Base-by-base conservation (phyloP, 1,139 yeast genomes). In the Geotrichum candidum region DNA sequence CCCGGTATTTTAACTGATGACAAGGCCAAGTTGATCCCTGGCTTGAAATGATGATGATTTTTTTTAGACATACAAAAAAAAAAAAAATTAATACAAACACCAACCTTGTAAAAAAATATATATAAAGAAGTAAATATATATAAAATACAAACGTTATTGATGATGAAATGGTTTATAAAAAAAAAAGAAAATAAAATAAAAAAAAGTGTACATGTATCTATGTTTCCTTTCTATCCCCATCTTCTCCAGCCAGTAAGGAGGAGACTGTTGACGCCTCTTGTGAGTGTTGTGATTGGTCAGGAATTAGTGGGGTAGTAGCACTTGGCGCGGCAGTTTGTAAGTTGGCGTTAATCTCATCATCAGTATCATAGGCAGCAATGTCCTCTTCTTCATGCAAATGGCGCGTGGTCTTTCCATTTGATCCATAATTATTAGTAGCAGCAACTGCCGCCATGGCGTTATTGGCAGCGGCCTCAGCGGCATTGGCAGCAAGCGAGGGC, bases 1-100 rank as follows among this genome's bases (percentile, higher is more conserved):
- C 77, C 77, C 3, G 72, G 74, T 51, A 67, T 69, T 7, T 65
- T 72, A 63, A 70, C 74, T 54, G 66, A 70, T 3, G 70, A 71
- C 59, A 67, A 71, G 55, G 69, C 69, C 46, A 65, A 68, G 52
- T 57, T 71, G 56, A 68, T 70, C 45, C 72, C 72, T 13, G 72
- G 72, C 10, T 60, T 69, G 57, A 68, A 68, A 58, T 59, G 53
- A 48, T 53, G 50, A 46, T 27, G 45, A 53, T 18, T 51, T 25
- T 29, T 29, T 29, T 51, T 51, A 51, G 38, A 29, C 15, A 10
- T 25, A 27, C 31, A 29, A 51, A 41, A 41, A 41, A 41, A 41
- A 41, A 27, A 50, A 11, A 22, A 22, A 7, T 15, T 11, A 50
- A 50, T 15, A 48, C 25, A 10, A 22, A 25, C 18, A 18, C 3